Evolutionary conservation across 129 eudicot species (phyloP).

Genomic region (Flaveria sonorensis): DNA sequence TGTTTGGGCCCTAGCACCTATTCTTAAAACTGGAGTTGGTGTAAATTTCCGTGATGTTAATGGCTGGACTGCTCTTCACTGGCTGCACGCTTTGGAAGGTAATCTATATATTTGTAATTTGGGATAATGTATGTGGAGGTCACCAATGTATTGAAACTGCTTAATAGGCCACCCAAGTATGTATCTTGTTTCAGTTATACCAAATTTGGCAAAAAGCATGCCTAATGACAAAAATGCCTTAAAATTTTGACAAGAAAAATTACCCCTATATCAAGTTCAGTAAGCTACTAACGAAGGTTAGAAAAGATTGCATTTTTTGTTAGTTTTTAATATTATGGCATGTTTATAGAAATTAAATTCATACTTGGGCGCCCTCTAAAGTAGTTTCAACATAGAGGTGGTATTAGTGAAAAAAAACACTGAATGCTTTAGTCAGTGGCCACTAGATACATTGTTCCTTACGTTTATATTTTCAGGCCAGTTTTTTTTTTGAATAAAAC

Average conservation of each 20-base stretch:
- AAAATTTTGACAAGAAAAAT: background rate
- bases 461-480: background rate
- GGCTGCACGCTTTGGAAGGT: conserved; percentile 99
- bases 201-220: background rate
- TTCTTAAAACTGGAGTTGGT: conserved; percentile 71
- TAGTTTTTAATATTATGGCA: background rate
- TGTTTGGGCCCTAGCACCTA: conserved; percentile 88
- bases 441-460: background rate
- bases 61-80: conserved; percentile 98
- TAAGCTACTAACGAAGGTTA: background rate
- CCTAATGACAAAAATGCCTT: conserved; percentile 10
- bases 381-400: background rate
- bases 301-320: background rate
- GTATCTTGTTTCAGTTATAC: background rate
- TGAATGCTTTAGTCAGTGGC: background rate
- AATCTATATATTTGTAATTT: conserved; percentile 6
- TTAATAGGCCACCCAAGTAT: background rate
- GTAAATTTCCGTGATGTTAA: conserved; percentile 76
- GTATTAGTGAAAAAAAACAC: background rate
- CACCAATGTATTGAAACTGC: background rate
- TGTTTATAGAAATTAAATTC: background rate
- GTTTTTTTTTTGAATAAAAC: background rate
- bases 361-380: background rate
- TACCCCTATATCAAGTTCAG: background rate
- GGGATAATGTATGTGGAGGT: background rate